Conservation (phyloP, 306 rosid species). For the Aeschynomene evenia region DNA sequence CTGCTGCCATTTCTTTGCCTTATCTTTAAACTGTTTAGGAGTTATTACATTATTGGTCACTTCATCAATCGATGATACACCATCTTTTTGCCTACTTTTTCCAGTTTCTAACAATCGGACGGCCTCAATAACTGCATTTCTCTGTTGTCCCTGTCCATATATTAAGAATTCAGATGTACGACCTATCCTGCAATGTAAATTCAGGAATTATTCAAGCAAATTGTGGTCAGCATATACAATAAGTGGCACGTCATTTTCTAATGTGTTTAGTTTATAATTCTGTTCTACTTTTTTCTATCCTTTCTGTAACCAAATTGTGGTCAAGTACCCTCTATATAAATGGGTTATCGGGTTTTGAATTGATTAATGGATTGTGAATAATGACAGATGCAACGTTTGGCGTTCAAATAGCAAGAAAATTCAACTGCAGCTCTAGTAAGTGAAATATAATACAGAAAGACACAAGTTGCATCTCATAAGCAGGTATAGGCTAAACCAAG, state of each 20-base stretch:
- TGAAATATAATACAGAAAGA: conserved; percentile 15
- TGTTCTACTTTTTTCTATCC: neutral
- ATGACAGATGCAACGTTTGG: neutral
- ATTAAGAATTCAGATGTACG: conserved; percentile 86
- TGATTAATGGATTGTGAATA: conserved; percentile 9
- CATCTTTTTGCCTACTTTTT: conserved; percentile 40
- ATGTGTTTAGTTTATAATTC: neutral
- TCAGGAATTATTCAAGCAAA: conserved; percentile 2
- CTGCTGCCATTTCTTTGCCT: conserved; percentile 89
- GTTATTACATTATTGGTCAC: conserved; percentile 37
- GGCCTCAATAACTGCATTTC: conserved; percentile 89
- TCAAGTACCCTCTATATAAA: neutral
- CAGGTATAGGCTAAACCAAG: neutral
- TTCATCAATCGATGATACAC: conserved; percentile 42
- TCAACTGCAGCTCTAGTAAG: conserved; percentile 4
- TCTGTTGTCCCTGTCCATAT: conserved; percentile 92
- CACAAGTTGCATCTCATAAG: conserved; percentile 16
- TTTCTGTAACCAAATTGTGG: conserved; percentile 7
- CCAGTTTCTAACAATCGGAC: conserved; percentile 60
- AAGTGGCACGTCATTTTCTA: neutral
- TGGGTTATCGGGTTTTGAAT: neutral
- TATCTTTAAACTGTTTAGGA: conserved; percentile 71
- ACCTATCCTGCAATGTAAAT: conserved; percentile 57
- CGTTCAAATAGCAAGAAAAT: conserved; percentile 14
- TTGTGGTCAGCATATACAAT: too few relatives aligned